Percentiles rank a stretch among this genome's conserved stretches.
These are phyloP conservation scores for Phyllostachys edulis DNA, from an alignment of 176 grass and related monocot species.

Conservation along the genomic window DNA sequence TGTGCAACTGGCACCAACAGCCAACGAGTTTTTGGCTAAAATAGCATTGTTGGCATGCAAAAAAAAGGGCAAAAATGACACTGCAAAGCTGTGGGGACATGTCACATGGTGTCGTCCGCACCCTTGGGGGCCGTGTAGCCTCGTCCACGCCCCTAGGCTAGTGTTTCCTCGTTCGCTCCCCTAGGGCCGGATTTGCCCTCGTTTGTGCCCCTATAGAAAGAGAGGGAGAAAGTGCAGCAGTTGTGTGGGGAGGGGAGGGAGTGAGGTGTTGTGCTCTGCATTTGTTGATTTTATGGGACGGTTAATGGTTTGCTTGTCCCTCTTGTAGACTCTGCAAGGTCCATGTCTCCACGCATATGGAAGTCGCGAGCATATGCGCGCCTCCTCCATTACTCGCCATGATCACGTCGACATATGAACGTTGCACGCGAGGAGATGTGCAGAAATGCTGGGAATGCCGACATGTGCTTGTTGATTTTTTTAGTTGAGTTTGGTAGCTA, in stretches of 20 bases:
- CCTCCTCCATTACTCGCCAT: not conserved
- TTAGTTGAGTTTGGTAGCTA: no score
- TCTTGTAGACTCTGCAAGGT: not conserved
- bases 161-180: no score
- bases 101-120: no score
- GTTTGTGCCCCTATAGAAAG: not conserved
- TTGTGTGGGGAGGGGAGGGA: not conserved
- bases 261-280: not conserved
- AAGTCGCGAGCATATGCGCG: not conserved
- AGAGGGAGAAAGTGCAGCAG: not conserved
- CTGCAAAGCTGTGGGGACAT: no score
- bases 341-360: no score
- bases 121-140: no score
- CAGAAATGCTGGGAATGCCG: not conserved
- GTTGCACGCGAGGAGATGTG: not conserved
- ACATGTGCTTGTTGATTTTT: not conserved
- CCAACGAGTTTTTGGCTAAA: no score
- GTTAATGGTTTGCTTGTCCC: not conserved
- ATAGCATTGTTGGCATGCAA: no score
- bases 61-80: no score
- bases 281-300: slow-evolving; percentile 3
- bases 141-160: no score
- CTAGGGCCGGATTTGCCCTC: no score
- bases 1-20: no score
- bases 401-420: not conserved